These are phyloP conservation scores for Anthracocystis setariae DNA, from an alignment of 1,284 basidiomycete species.

Conservation along the genomic window DNA sequence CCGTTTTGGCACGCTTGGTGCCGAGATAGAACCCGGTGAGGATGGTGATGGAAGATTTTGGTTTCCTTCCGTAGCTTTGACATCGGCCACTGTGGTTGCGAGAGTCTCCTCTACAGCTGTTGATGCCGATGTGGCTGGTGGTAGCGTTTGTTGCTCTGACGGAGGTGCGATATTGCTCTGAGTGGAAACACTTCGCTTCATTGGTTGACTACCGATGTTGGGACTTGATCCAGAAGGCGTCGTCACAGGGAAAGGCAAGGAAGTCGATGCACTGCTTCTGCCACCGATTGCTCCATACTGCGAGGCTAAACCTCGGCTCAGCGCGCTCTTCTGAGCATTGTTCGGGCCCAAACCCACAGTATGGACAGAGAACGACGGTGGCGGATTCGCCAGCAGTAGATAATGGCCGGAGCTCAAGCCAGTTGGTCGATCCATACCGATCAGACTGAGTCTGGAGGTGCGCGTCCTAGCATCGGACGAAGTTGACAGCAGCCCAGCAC, in stretches of 20 bases:
- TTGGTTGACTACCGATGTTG: neutral
- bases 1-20: neutral
- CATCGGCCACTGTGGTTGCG: conserved; percentile 19
- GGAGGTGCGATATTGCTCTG: neutral
- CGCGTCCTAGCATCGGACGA: conserved; percentile 11
- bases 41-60: conserved; percentile 10
- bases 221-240: neutral
- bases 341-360: conserved; percentile 3
- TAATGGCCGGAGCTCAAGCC: conserved; percentile 45
- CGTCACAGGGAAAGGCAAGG: conserved; percentile 23
- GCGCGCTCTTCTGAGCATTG: neutral
- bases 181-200: neutral
- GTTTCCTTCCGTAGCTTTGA: neutral
- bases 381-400: conserved; percentile 33
- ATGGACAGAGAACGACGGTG: conserved; percentile 24
- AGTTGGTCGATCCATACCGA: conserved; percentile 35
- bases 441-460: conserved; percentile 38
- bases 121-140: conserved; percentile 10
- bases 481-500: conserved; percentile 5
- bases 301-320: conserved; percentile 2
- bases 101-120: conserved; percentile 33
- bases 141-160: neutral
- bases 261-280: conserved; percentile 2
- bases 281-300: conserved; percentile 18
- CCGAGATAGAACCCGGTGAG: neutral